Percentiles rank a stretch among this genome's conserved stretches.
phyloP scores from a whole-genome alignment of 345 rosid species.

The Eucalyptus pauciflora region DNA sequence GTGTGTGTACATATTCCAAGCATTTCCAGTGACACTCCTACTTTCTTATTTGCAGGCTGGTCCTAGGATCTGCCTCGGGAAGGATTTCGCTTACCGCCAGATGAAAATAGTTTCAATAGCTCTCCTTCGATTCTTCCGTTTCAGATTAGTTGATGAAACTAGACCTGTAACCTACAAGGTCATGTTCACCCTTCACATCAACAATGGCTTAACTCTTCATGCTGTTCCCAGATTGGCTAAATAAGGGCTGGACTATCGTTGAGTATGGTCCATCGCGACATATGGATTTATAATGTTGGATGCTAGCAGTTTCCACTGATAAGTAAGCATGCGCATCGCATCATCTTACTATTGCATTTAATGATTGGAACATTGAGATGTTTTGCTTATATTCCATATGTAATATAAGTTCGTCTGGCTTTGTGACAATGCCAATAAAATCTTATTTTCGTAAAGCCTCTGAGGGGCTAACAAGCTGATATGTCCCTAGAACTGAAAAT shows the following conservation, averaged over 20 bases:
- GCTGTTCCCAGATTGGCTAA: conserved; percentile 21
- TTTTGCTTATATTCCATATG: background rate
- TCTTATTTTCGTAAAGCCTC: background rate
- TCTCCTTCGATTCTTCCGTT: conserved; percentile 48
- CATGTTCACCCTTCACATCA: conserved; percentile 64
- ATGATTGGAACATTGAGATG: background rate
- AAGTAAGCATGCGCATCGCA: background rate
- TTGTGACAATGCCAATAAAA: background rate
- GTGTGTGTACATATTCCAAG: background rate
- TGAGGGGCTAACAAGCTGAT: background rate
- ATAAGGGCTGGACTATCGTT: background rate
- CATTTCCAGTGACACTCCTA: background rate
- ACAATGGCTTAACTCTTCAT: conserved; percentile 31
- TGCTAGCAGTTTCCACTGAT: background rate
- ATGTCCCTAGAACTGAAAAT: background rate
- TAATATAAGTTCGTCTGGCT: background rate
- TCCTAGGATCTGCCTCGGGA: conserved; percentile 74
- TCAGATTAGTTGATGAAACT: conserved; percentile 37
- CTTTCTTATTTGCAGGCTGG: conserved; percentile 44
- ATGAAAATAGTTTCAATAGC: conserved; percentile 67
- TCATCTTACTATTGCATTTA: background rate
- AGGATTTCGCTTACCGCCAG: conserved; percentile 64
- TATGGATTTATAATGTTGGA: background rate
- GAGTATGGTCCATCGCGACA: background rate
- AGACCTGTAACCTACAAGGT: conserved; percentile 26